phyloP scores from a whole-genome alignment of 2,329 filamentous ascomycete genomes.

The Emergomyces africanus region DNA sequence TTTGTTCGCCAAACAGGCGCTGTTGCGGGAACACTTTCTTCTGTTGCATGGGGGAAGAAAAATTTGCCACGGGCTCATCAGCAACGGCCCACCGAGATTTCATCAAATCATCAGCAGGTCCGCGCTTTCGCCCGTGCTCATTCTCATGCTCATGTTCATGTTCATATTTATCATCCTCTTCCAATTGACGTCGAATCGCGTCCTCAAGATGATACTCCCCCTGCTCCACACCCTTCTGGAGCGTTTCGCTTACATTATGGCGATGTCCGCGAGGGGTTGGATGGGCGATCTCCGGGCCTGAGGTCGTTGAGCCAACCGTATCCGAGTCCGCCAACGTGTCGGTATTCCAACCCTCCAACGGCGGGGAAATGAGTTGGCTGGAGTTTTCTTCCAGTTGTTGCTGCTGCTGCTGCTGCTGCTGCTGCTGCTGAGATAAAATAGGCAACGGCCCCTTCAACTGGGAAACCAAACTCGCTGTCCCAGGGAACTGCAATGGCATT shows the following conservation, averaged over 20 bases:
- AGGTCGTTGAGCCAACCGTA: slow-evolving; percentile 7
- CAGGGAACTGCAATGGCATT: slow-evolving; percentile 13
- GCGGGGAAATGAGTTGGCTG: slow-evolving; percentile 5
- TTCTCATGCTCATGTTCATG: slow-evolving; percentile 14
- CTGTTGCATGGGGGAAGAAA: background rate
- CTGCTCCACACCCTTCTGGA: slow-evolving; percentile 76
- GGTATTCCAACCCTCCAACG: slow-evolving; percentile 4
- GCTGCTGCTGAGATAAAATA: slow-evolving; percentile 9
- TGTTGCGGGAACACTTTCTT: slow-evolving; percentile 16
- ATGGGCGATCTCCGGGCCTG: slow-evolving; percentile 39
- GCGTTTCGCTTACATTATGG: slow-evolving; percentile 62
- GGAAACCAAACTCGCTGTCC: background rate
- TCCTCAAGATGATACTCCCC: slow-evolving; percentile 76
- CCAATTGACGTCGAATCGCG: slow-evolving; percentile 63
- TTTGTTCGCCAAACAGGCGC: slow-evolving; percentile 22
- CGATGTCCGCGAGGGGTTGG: slow-evolving; percentile 49
- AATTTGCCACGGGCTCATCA: slow-evolving; percentile 14
- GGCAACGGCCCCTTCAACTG: slow-evolving; percentile 3
- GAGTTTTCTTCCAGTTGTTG: slow-evolving; percentile 7
- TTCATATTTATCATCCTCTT: slow-evolving; percentile 49
- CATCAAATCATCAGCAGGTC: slow-evolving; percentile 15
- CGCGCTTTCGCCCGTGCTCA: background rate
- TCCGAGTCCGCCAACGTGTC: slow-evolving; percentile 9
- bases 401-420: slow-evolving; percentile 16
- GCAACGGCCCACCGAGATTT: slow-evolving; percentile 27